Base-by-base conservation (phyloP, 139 green algal genomes). In the Chlamydomonas asymmetrica region DNA sequence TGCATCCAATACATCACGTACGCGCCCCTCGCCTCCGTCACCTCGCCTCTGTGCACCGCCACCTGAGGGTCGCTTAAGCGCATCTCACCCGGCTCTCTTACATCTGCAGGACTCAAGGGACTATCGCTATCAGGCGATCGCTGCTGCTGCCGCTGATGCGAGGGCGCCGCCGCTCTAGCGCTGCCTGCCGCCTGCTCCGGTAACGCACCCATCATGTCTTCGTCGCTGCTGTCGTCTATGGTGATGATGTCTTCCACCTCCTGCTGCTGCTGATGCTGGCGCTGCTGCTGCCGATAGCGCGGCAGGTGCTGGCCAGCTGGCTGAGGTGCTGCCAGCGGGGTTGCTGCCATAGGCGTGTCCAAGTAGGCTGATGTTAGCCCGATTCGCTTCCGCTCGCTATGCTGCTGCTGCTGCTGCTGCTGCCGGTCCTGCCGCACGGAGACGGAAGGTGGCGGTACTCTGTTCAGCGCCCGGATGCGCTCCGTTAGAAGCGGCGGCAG, bases 1-100 rank as follows among this genome's bases (percentile, higher is more conserved):
- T 75, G 68, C 52, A 75, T 66, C 52, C 68, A 66, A 38, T 66
- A 66, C 25, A 66, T 52, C 8, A 75, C 68, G 22, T 63, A 43
- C 0, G 20, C 2, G 2, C 60, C 56, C 7, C 56, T 25, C 50
- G 50, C 6, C 22, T 25, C 50, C 50, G 50, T 34, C 18, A 9
- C 22, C 22, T 29, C 22, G 50, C 18, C 18, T 13, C 45, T 25
- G 13, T 52, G 13, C 13, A 16, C 45, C 18, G 45, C 45, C 13
- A 0, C 13, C 18, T 16, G 13, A 1, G 45, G 13, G 18, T 52
- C 45, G 18, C 13, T 25, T 25, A 16, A 10, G 45, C 0, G 18
- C 45, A 16, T 22, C 52, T 25, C 38, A 54, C 63, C 6, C 9
- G 45, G 13, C 45, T 16, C 45, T 25, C 45, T 25, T 16, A 52